phyloP scores from a whole-genome alignment of 2,329 filamentous ascomycete species.

The Orbilia blumenaviensis region DNA sequence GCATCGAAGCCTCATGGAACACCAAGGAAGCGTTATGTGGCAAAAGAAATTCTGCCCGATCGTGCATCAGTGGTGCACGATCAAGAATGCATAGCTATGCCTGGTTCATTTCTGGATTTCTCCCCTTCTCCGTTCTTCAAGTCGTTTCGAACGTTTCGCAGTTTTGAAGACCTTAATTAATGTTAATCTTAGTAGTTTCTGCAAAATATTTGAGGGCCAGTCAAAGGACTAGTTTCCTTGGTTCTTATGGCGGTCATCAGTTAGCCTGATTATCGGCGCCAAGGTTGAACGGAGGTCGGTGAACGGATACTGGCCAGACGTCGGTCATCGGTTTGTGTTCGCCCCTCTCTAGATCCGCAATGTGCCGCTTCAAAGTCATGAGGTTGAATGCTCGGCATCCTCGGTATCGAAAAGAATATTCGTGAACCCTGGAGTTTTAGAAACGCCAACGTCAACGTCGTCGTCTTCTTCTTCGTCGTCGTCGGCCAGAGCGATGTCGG shows the following conservation, averaged over 20 bases:
- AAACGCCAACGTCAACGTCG: no score
- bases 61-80: no score
- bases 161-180: not conserved
- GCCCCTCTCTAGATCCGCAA: constrained; percentile 5
- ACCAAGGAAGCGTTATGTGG: constrained; percentile 44
- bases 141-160: not conserved
- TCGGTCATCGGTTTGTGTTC: constrained; percentile 22
- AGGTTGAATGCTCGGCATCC: constrained; percentile 9
- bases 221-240: no score
- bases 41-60: constrained; percentile 38
- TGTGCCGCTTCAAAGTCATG: constrained; percentile 25
- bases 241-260: no score
- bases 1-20: constrained; percentile 41
- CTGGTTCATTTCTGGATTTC: no score
- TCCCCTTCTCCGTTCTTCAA: not conserved
- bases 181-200: no score
- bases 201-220: no score
- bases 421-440: constrained; percentile 15
- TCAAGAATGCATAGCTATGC: not conserved
- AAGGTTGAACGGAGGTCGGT: not conserved
- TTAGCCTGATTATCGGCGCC: not conserved
- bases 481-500: constrained; percentile 36
- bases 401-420: constrained; percentile 20
- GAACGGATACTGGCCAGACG: constrained; percentile 1
- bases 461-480: no score